Conservation (phyloP, 73 alveolate species). For the Loxodes magnus region DNA sequence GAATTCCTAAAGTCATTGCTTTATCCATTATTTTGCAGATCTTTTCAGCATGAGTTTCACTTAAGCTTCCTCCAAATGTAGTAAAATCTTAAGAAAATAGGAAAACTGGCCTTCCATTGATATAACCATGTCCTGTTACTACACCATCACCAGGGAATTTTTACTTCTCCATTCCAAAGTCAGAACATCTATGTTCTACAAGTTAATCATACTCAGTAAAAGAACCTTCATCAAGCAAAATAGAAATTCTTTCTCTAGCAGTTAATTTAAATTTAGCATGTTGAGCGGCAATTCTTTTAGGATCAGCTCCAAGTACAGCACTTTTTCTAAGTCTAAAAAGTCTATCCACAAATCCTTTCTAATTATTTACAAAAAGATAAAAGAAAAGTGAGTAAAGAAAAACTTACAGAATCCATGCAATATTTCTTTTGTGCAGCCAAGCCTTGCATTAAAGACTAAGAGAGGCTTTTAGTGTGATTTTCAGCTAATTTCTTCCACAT, state of each 20-base stretch:
- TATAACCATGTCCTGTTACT: constrained; percentile 83
- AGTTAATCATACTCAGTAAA: constrained; percentile 65
- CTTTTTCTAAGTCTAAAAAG: constrained; percentile 14
- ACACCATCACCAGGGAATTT: constrained; percentile 78
- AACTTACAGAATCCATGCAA: too few relatives aligned
- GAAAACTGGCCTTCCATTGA: constrained; percentile 67
- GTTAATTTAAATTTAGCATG: constrained; percentile 25
- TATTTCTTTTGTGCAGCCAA: too few relatives aligned
- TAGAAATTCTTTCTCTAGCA: constrained; percentile 51
- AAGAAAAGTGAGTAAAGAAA: too few relatives aligned
- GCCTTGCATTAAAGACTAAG: too few relatives aligned
- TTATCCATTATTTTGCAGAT: constrained; percentile 87
- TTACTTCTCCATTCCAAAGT: constrained; percentile 40
- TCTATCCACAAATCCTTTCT: constrained; percentile 27
- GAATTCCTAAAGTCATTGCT: constrained; percentile 85
- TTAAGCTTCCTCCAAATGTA: constrained; percentile 84
- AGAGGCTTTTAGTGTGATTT: too few relatives aligned
- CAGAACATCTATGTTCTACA: constrained; percentile 60
- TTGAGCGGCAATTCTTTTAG: constrained; percentile 29
- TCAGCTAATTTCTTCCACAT: too few relatives aligned
- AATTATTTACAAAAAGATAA: too few relatives aligned
- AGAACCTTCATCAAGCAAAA: constrained; percentile 62
- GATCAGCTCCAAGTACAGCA: constrained; percentile 35
- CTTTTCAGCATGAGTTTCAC: constrained; percentile 84
- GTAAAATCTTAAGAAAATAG: constrained; percentile 86